Base-by-base conservation (phyloP, 2,329 filamentous ascomycete genomes). In the Colletotrichum sublineola region DNA sequence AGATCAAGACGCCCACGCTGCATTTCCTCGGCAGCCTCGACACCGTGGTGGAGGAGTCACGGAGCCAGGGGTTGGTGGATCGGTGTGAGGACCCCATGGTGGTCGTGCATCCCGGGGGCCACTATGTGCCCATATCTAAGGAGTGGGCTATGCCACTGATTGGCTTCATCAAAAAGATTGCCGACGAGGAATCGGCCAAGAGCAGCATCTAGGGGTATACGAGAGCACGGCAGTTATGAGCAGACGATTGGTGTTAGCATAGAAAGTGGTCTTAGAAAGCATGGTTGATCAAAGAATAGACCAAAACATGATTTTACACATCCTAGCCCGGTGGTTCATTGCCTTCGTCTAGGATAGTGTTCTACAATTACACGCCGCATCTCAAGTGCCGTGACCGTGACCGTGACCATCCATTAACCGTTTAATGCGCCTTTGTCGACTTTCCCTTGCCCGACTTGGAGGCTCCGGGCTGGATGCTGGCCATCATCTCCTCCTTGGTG, bases 401-500 rank as follows among this genome's bases (percentile, higher is more conserved):
- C 38, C 48, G 31, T 14, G 31, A 50, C 38, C 48, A 40, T 8
- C 68, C 40, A 14, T 52, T 44, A 38, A 46, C 50, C 62, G 48
- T 66, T 65, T 77, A 77, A 68, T 82, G 81, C 64, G 81, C 82
- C 77, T 84, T 83, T 20, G 76, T 76, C 24, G 79, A 79, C 78
- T 85, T 83, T 46, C 79, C 77, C 76, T 82, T 82, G 68, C 78
- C 77, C 48, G 75, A 77, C 76, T 82, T 79, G 36, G 76, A 77
- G 72, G 80, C 81, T 62, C n/a, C 84, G 7, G 94, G 94, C 82
- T 96, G 92, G 78, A 99, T 98, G 72, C 95, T 90, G 52, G 96
- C 96, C 96, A 99, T 99, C 96, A 99, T 99, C 88, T 99, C 96
- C 85, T 99, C 96, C 88, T 98, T 98, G 67, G 97, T 99, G 79